Conservation (phyloP, 1,139 yeast species). For the Cylindricascospora bacillispora region DNA sequence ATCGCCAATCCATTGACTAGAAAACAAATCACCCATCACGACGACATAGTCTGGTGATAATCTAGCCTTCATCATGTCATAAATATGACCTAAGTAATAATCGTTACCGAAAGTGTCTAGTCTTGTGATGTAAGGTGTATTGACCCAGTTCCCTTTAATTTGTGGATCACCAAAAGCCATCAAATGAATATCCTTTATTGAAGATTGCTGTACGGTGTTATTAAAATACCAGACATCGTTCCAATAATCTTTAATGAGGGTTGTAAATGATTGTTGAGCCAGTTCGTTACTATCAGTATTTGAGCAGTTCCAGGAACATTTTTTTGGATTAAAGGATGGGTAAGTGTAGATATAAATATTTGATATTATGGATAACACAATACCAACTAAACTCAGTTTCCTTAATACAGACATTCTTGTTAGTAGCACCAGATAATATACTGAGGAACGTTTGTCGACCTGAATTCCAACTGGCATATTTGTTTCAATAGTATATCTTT, state of each 20-base stretch:
- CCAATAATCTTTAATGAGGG: constrained; percentile 6
- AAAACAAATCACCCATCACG: constrained; percentile 84
- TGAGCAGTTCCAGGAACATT: constrained; percentile 43
- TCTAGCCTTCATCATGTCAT: constrained; percentile 45
- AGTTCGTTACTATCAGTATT: constrained; percentile 5
- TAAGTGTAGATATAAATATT: constrained; percentile 59
- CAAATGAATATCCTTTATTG: constrained; percentile 42
- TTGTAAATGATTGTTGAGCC: background rate
- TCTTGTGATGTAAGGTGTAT: constrained; percentile 59
- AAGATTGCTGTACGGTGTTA: constrained; percentile 17
- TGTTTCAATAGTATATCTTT: no score
- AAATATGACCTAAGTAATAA: constrained; percentile 74
- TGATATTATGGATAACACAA: constrained; percentile 32
- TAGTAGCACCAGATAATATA: no score
- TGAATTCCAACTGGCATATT: no score
- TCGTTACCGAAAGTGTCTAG: constrained; percentile 85
- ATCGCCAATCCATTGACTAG: constrained; percentile 93
- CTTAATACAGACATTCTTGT: no score
- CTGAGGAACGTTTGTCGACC: no score
- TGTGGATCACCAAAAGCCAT: constrained; percentile 94
- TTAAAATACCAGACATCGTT: constrained; percentile 7
- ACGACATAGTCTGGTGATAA: constrained; percentile 69
- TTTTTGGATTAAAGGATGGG: constrained; percentile 43
- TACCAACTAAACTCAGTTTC: constrained; percentile 18
- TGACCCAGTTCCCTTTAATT: constrained; percentile 72